Evolutionary conservation across 306 rosid genomes (phyloP), one percentile per base, ranked within the genome.

Genomic region (Prunus davidiana): DNA sequence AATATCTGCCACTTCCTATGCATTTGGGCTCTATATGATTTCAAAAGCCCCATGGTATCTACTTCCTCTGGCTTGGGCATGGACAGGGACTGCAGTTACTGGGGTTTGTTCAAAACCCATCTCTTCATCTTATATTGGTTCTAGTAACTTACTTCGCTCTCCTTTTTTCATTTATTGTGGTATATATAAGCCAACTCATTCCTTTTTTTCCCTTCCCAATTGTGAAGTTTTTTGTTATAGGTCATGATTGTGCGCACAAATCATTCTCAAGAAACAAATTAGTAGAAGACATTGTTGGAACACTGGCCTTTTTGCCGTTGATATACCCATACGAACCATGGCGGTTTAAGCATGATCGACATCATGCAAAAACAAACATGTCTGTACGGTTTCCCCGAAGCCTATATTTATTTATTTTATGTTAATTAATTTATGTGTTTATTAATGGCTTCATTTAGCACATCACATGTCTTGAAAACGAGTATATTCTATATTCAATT

Each of bases 311-410:
- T 84, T 62, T 95, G 92, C 97, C 97, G 3, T 82, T 92, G 70
- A 88, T 95, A 81, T 95, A 95, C 84, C 99, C 99, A 76, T 95
- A 88, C 20, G 99, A 95, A 82, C 92, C 99, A 27, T 95, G 99
- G 99, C 84, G 99, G 82, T 95, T 95, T 81, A 92, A 95, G 89
- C 99, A 95, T 62, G 99, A 95, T 64, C 89, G 82, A 58, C 97
- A 95, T 86, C 99, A 95, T 87, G 99, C 99, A 55, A 95, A 92
- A 86, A 95, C 99, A 79, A 95, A 95, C 88, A 92, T 95, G 99
- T 95, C 73, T 73, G 95, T 62, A n/a, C 30, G 49, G 41, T 50
- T 73, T 74, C 67, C 72, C 57, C 34, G 38, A n/a, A 10, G 27
- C 50, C 30, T 54, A 34, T 58, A 24, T 14, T 58, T n/a, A 2